Conservation (phyloP, 179 eudicot genomes). For the Amaranthus tricolor region DNA sequence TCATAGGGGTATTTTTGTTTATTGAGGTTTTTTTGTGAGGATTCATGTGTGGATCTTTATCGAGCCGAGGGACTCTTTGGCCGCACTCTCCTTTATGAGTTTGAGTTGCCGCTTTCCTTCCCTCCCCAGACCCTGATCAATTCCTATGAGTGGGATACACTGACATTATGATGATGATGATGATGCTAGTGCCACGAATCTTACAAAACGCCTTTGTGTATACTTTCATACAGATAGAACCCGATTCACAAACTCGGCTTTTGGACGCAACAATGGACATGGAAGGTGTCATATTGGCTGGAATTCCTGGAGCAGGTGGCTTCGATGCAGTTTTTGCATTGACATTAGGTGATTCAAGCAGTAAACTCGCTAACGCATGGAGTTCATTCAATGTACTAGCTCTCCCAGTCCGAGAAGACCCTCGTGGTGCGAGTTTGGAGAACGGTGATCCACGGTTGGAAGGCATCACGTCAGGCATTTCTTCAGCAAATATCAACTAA, state of each 20-base stretch:
- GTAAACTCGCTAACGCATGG: slow-evolving; percentile 55
- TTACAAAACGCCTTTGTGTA: not conserved
- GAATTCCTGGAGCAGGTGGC: slow-evolving; percentile 99
- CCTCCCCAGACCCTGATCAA: no score
- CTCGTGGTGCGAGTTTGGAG: slow-evolving; percentile 70
- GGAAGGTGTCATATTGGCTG: slow-evolving; percentile 91
- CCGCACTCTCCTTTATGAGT: no score
- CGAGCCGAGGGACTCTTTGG: no score
- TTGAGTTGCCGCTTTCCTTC: no score
- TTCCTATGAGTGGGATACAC: no score
- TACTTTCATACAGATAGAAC: slow-evolving; percentile 69
- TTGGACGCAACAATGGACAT: slow-evolving; percentile 78
- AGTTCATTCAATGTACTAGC: slow-evolving; percentile 79
- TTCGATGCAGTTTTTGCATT: slow-evolving; percentile 91
- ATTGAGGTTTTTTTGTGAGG: no score
- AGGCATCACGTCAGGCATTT: slow-evolving; percentile 47
- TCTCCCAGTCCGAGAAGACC: slow-evolving; percentile 91
- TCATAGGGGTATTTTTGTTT: no score
- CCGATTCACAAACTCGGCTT: slow-evolving; percentile 76
- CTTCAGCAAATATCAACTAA: slow-evolving; percentile 37
- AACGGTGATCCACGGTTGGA: slow-evolving; percentile 66
- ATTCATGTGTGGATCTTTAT: no score
- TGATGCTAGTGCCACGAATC: not conserved
- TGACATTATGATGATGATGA: not conserved
- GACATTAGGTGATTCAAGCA: slow-evolving; percentile 59